A percentile compares a stretch with the other conserved stretches of the same genome.
Evolutionary conservation across 1,284 basidiomycete genomes (phyloP).

Genomic region (Ceratobasidium sp.): DNA sequence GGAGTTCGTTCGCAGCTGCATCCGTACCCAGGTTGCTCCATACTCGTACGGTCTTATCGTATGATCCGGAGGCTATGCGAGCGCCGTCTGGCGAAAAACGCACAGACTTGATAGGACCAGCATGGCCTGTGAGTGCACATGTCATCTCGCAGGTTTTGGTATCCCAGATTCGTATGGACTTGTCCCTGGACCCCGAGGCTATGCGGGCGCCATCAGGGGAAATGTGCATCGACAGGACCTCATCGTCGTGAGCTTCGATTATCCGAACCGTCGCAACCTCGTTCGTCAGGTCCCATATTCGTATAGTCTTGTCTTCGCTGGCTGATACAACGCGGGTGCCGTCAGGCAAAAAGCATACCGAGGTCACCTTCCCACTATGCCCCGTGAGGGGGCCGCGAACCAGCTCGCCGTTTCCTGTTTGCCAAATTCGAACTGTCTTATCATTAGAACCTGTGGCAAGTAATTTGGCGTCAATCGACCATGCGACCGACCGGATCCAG

Average conservation of each 20-base stretch:
- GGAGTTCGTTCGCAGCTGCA: neutral
- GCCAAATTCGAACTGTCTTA: neutral
- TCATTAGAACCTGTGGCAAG: neutral
- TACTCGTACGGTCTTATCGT: neutral
- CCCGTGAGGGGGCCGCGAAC: neutral
- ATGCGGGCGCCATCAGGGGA: neutral
- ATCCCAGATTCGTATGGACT: neutral
- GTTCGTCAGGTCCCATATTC: neutral
- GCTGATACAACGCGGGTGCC: neutral
- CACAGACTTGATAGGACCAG: neutral
- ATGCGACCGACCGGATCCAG: neutral
- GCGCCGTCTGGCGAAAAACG: neutral
- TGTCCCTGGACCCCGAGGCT: neutral
- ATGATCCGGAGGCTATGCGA: neutral
- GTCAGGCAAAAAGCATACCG: neutral
- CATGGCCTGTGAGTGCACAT: neutral
- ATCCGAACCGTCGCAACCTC: neutral
- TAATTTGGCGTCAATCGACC: neutral
- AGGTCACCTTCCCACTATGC: neutral
- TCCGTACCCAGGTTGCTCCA: neutral
- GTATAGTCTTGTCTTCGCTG: neutral
- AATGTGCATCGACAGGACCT: neutral
- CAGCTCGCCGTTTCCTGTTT: neutral
- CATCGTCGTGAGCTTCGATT: neutral
- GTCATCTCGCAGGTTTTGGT: neutral